Percentiles rank a stretch among this genome's conserved stretches.
These are phyloP conservation scores for Chytridiales sp. DNA, from an alignment of 371 early-diverging fungal species.

Conservation along the genomic window DNA sequence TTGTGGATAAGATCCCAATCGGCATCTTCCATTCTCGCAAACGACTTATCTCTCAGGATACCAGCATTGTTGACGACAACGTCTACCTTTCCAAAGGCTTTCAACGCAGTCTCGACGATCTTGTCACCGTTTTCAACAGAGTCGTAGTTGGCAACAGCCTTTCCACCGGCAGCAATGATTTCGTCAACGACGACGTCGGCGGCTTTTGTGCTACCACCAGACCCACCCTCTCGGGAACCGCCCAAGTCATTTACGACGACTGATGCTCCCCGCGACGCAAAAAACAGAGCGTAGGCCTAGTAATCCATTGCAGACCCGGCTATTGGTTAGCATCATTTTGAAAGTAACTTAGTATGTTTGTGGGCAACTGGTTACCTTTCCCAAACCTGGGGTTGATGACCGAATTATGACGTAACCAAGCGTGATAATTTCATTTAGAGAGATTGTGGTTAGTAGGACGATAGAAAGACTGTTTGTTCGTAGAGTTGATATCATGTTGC, in stretches of 20 bases:
- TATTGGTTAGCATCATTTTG: too few species aligned
- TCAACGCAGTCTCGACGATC: conserved; percentile 92
- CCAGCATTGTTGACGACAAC: conserved; percentile 94
- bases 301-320: too few species aligned
- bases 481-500: too few species aligned
- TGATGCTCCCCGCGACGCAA: conserved; percentile 71
- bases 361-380: too few species aligned
- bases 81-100: conserved; percentile 91
- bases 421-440: too few species aligned
- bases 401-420: too few species aligned
- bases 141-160: conserved; percentile 95
- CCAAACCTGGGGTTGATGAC: too few species aligned
- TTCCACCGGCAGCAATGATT: conserved; percentile 83
- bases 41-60: conserved; percentile 92
- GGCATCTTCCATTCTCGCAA: conserved; percentile 87
- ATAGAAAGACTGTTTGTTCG: too few species aligned
- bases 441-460: too few species aligned
- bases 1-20: conserved; percentile 92
- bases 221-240: conserved; percentile 73
- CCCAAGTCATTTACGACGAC: conserved; percentile 83
- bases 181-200: conserved; percentile 95
- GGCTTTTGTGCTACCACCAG: too few species aligned
- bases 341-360: too few species aligned
- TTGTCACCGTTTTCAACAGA: conserved; percentile 93
- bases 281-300: conserved; percentile 92